Evolutionary conservation across 768 basidiomycete genomes (phyloP).

Genomic region (Mycena latifolia): DNA sequence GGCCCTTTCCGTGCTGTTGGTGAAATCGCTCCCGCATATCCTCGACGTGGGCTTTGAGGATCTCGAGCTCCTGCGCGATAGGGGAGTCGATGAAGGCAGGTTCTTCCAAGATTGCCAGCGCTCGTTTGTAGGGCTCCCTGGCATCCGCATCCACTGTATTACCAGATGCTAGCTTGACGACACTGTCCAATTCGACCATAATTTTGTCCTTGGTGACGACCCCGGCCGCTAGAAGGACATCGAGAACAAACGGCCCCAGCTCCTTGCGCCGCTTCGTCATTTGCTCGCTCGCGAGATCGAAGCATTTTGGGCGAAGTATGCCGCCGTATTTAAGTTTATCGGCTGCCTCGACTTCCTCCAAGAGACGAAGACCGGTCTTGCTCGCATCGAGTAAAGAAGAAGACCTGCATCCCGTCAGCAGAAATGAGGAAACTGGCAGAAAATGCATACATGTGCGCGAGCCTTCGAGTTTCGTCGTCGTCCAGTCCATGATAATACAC

Average conservation of each 20-base stretch:
- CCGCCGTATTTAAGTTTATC: slow-evolving; percentile 50
- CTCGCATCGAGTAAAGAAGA: slow-evolving; percentile 61
- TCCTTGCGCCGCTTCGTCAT: neutral
- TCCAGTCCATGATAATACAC: slow-evolving; percentile 53
- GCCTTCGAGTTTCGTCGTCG: slow-evolving; percentile 46
- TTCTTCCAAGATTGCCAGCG: neutral
- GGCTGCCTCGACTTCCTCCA: slow-evolving; percentile 35
- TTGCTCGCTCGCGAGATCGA: slow-evolving; percentile 10
- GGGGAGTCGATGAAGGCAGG: neutral
- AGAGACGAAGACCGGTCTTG: slow-evolving; percentile 62
- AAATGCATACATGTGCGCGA: slow-evolving; percentile 59
- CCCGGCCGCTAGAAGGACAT: slow-evolving; percentile 12
- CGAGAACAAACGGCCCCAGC: slow-evolving; percentile 20
- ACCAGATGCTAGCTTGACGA: neutral
- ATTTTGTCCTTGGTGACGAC: neutral
- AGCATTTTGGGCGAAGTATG: slow-evolving; percentile 9
- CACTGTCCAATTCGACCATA: slow-evolving; percentile 5
- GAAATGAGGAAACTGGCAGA: neutral
- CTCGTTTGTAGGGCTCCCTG: neutral
- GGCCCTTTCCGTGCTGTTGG: neutral
- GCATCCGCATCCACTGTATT: neutral
- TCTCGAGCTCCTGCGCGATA: slow-evolving; percentile 8
- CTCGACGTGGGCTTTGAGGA: neutral
- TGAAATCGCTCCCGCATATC: neutral
- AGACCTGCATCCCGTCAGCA: slow-evolving; percentile 51